phyloP scores from a whole-genome alignment of 225 moss, liverwort and hornwort species.

The Marchantia polymorpha region DNA sequence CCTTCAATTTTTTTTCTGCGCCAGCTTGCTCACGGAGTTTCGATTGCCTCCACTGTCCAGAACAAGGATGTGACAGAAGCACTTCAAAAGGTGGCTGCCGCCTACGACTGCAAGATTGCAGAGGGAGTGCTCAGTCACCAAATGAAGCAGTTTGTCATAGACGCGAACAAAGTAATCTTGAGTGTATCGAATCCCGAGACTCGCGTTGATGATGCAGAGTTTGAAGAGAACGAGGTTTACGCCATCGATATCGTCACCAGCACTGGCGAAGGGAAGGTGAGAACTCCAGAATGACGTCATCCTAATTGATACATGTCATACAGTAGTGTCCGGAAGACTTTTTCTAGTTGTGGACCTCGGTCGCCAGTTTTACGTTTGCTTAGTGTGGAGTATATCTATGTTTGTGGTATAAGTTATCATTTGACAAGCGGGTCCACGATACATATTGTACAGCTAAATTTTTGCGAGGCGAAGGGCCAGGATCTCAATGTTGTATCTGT shows the following conservation, averaged over 20 bases:
- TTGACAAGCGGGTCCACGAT: too few relatives aligned
- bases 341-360: too few relatives aligned
- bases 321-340: too few relatives aligned
- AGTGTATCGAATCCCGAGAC: slow-evolving; percentile 89
- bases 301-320: too few relatives aligned
- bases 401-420: too few relatives aligned
- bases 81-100: slow-evolving; percentile 93
- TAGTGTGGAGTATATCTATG: too few relatives aligned
- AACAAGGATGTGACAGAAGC: slow-evolving; percentile 99
- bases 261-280: slow-evolving; percentile 96
- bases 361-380: too few relatives aligned
- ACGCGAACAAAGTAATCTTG: slow-evolving; percentile 95
- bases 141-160: slow-evolving; percentile 99
- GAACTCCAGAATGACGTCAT: background rate
- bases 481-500: too few relatives aligned
- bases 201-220: slow-evolving; percentile 93
- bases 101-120: slow-evolving; percentile 93
- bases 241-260: slow-evolving; percentile 95
- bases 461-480: too few relatives aligned
- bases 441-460: too few relatives aligned
- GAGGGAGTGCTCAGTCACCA: slow-evolving; percentile 99
- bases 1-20: background rate
- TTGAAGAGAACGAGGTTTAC: slow-evolving; percentile 98
- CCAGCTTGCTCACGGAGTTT: background rate
- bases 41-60: slow-evolving; percentile 35